Evolutionary conservation across 441 rosid genomes (phyloP).

Genomic region (Jatropha podagrica): DNA sequence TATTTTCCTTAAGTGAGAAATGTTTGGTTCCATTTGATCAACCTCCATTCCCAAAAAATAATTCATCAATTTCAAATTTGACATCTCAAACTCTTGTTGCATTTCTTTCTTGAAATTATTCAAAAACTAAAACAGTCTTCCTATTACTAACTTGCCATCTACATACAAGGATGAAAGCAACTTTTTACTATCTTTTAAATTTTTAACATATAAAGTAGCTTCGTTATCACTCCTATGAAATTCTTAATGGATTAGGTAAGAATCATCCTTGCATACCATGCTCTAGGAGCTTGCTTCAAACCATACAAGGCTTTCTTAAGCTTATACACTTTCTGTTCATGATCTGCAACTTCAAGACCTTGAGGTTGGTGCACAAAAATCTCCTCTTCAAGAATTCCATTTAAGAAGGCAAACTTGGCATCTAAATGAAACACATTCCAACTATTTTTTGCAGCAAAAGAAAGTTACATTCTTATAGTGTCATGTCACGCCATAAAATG

Average conservation of each 20-base stretch:
- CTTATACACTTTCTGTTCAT: not conserved
- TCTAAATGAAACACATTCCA: not conserved
- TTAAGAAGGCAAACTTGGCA: not conserved
- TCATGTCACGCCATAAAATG: not conserved
- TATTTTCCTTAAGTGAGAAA: no score
- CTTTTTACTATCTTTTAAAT: not conserved
- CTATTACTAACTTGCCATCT: not conserved
- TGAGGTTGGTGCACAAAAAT: not conserved
- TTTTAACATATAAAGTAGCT: not conserved
- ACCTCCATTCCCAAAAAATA: not conserved
- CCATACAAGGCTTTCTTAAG: not conserved
- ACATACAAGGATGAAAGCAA: not conserved
- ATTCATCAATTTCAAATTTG: not conserved
- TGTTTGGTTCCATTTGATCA: not conserved
- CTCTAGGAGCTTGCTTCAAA: not conserved
- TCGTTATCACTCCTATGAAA: not conserved
- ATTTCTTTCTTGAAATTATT: not conserved
- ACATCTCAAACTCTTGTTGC: not conserved
- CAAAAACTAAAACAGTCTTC: not conserved
- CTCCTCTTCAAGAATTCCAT: not conserved
- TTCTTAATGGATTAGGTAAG: not conserved
- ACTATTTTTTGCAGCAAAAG: not conserved
- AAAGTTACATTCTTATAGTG: not conserved
- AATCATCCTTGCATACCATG: not conserved
- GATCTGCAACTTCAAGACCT: not conserved